Percentiles rank a stretch among this genome's conserved stretches.
These are phyloP conservation scores for Dothistroma pini DNA, from an alignment of 2,329 filamentous ascomycete species.

Conservation along the genomic window DNA sequence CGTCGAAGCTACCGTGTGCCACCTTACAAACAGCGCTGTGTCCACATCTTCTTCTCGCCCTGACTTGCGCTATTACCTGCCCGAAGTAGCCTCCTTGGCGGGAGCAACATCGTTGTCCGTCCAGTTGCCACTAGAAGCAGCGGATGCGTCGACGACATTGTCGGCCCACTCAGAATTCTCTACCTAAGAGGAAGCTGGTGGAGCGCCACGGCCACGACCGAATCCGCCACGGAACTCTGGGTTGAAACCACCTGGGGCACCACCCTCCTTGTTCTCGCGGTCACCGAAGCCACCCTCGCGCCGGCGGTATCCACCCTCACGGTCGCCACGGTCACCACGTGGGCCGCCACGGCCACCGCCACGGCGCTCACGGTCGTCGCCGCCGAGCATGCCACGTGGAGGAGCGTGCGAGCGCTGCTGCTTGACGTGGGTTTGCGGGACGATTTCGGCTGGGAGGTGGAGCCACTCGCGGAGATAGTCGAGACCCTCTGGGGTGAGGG, in stretches of 20 bases:
- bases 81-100: background rate
- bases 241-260: slow-evolving; percentile 82
- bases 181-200: slow-evolving; percentile 40
- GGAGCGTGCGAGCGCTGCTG: slow-evolving; percentile 98
- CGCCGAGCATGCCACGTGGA: slow-evolving; percentile 96
- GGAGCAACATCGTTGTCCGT: background rate
- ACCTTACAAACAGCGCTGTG: slow-evolving; percentile 3
- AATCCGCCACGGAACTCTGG: slow-evolving; percentile 71
- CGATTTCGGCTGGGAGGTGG: slow-evolving; percentile 98
- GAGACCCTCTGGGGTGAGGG: slow-evolving; percentile 97
- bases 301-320: slow-evolving; percentile 58
- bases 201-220: slow-evolving; percentile 64
- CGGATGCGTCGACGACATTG: background rate
- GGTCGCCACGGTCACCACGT: slow-evolving; percentile 64
- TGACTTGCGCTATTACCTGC: background rate
- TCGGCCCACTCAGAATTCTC: slow-evolving; percentile 17
- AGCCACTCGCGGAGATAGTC: slow-evolving; percentile 99
- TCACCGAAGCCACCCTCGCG: slow-evolving; percentile 53
- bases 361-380: slow-evolving; percentile 73
- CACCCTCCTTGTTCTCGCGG: slow-evolving; percentile 88
- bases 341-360: slow-evolving; percentile 72
- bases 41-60: background rate
- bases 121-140: slow-evolving; percentile 1
- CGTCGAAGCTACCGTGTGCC: slow-evolving; percentile 4
- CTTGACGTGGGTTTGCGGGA: slow-evolving; percentile 99